phyloP scores from a whole-genome alignment of 306 rosid genomes.

The Potentilla sterilis region DNA sequence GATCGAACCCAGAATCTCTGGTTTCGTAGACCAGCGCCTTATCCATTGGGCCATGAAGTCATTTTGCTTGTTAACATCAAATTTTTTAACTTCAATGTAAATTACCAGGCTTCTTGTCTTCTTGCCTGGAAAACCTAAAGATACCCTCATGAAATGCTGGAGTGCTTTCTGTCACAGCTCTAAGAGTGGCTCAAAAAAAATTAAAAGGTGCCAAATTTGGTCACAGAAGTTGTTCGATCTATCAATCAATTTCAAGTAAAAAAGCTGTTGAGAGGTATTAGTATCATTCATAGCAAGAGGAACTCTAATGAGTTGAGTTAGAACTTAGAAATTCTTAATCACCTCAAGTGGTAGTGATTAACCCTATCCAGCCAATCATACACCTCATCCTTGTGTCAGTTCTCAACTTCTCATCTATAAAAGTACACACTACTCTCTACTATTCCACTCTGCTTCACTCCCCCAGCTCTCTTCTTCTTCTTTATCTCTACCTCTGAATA shows the following conservation, averaged over 20 bases:
- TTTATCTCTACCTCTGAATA: not conserved
- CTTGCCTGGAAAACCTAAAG: not conserved
- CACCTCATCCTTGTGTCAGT: not conserved
- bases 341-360: not conserved
- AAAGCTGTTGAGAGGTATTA: not conserved
- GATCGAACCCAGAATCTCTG: slow-evolving; percentile 38
- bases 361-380: not conserved
- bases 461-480: not conserved
- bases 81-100: not conserved
- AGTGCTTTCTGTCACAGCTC: not conserved
- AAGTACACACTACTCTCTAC: not conserved
- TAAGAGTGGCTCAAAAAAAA: not conserved
- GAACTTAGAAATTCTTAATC: not conserved
- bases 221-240: not conserved
- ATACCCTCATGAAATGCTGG: not conserved
- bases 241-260: not conserved
- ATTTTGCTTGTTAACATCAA: rapidly evolving
- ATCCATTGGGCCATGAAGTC: slow-evolving; percentile 24
- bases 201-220: not conserved
- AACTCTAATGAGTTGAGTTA: too few relatives aligned
- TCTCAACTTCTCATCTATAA: not conserved
- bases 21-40: slow-evolving; percentile 28
- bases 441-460: not conserved
- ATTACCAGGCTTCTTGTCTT: too few relatives aligned
- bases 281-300: not conserved